phyloP scores from a whole-genome alignment of 2,329 filamentous ascomycete species.

The Botryotinia convoluta region DNA sequence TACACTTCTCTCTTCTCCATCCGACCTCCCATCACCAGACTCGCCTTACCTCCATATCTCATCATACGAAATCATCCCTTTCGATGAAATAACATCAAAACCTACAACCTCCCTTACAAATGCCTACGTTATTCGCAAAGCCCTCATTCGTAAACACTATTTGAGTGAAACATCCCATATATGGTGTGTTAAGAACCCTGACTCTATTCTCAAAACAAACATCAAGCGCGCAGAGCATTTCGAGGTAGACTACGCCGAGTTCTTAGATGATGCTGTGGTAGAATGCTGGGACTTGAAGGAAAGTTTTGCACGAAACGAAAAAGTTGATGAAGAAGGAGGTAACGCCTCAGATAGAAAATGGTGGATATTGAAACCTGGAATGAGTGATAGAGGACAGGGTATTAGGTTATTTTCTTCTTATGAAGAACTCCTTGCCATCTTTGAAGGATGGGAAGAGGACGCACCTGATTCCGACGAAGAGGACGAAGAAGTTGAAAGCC shows the following conservation, averaged over 20 bases:
- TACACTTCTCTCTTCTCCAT: conserved; percentile 53
- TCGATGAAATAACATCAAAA: conserved; percentile 66
- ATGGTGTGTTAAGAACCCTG: conserved; percentile 82
- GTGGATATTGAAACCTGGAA: conserved; percentile 98
- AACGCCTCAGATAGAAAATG: conserved; percentile 59
- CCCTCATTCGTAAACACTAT: conserved; percentile 94
- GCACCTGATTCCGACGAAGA: conserved; percentile 64
- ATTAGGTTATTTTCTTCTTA: conserved; percentile 86
- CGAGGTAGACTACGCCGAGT: conserved; percentile 95
- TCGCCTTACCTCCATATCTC: conserved; percentile 65
- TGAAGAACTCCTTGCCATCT: conserved; percentile 79
- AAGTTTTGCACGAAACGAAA: conserved; percentile 69
- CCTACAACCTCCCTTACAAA: conserved; percentile 68
- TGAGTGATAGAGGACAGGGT: conserved; percentile 94
- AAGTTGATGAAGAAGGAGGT: conserved; percentile 53
- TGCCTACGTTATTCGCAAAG: conserved; percentile 93
- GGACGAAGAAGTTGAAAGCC: conserved; percentile 46
- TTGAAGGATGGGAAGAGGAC: conserved; percentile 83
- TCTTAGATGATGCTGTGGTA: conserved; percentile 86
- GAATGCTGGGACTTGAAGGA: conserved; percentile 86
- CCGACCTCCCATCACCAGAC: conserved; percentile 33
- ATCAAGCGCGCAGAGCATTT: conserved; percentile 81
- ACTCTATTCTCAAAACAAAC: conserved; percentile 64
- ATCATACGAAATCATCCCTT: conserved; percentile 85
- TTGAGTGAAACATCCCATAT: conserved; percentile 78